Conservation (phyloP, 2,329 filamentous ascomycete species). For the Neofusicoccum parvum region DNA sequence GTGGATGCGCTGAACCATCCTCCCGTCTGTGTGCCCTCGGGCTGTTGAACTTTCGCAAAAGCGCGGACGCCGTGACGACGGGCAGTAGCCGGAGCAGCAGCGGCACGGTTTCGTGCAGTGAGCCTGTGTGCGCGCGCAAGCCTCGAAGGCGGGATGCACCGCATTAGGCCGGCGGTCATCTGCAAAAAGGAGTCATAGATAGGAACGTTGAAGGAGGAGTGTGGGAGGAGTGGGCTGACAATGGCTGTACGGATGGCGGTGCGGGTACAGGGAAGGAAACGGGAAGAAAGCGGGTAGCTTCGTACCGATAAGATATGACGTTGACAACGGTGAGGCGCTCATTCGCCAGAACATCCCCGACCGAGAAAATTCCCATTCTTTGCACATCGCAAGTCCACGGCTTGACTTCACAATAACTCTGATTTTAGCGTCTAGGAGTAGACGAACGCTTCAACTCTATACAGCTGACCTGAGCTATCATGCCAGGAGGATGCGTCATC, state of each 20-base stretch:
- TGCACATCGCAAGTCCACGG: neutral
- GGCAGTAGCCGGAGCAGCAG: conserved; percentile 1
- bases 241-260: neutral
- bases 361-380: neutral
- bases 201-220: neutral
- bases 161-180: conserved; percentile 50
- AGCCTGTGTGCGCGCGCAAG: conserved; percentile 25
- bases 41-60: conserved; percentile 36
- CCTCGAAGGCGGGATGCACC: conserved; percentile 44
- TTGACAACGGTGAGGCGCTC: conserved; percentile 4
- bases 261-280: conserved; percentile 8
- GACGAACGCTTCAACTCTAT: no score
- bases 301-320: neutral
- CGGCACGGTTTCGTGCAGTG: conserved; percentile 26
- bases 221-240: neutral
- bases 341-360: neutral
- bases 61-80: conserved; percentile 19
- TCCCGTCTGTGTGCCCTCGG: conserved; percentile 37
- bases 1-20: conserved; percentile 49
- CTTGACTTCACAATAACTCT: no score
- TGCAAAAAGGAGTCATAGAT: conserved; percentile 27
- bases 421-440: no score
- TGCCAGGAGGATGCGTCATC: no score
- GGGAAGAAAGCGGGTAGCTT: neutral
- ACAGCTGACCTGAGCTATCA: no score